Evolutionary conservation across 2,329 filamentous ascomycete species (phyloP), one percentile per base, ranked within the genome.

Genomic region (Dothistroma septosporum): DNA sequence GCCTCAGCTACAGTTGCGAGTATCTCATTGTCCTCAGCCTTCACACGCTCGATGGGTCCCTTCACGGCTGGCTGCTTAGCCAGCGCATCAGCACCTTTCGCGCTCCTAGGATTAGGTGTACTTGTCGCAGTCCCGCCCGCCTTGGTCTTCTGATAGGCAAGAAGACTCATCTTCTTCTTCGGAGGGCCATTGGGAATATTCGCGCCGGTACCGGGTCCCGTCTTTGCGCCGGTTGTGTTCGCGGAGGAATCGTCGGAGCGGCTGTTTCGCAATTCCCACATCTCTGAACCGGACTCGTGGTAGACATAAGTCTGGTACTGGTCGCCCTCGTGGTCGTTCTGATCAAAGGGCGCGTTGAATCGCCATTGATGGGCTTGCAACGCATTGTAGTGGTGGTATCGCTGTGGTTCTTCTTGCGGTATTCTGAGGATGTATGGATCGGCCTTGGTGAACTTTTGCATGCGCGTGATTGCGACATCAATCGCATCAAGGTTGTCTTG

Each of bases 261-360:
- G 55, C 63, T 72, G 56, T 58, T 70, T 55, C 68, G 69, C 62
- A 66, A 61, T 61, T 68, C 65, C 55, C 66, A 71, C 63, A 72
- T 68, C 32, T 67, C 67, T 55, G 66, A 68, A 61, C 80, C 80
- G 35, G 79, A 79, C 68, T 85, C 82, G 70, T 85, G 83, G 59
- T 81, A 82, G 57, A 84, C 74, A 65, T 84, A 87, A 60, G 83
- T 87, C 76, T 85, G 78, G 71, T 87, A 87, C 69, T 87, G 85
- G 56, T 85, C 76, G 66, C 80, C 77, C 52, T 73, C 70, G 67
- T 85, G 80, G 72, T 87, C 85, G 64, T 81, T 76, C 19, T 73
- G 73, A 55, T 75, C 73, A 72, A 86, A 87, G 4, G 83, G 80
- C 2, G 80, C 80, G 59, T 81, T 77, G 32, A 66, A 62, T 62